Evolutionary conservation across 2,329 filamentous ascomycete genomes (phyloP).

Genomic region (Trichoderma sp.): DNA sequence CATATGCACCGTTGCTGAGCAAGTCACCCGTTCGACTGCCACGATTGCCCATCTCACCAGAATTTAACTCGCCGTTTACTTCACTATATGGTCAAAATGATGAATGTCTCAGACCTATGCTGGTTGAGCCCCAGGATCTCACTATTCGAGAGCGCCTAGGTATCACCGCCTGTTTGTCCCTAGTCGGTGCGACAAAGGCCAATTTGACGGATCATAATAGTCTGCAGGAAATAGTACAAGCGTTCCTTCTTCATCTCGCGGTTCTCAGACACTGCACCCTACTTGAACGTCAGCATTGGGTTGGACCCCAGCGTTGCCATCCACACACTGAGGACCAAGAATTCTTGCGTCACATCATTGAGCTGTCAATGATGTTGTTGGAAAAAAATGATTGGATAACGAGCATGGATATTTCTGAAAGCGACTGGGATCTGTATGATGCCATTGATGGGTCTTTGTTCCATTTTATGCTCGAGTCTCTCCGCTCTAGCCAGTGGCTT

Average conservation of each 20-base stretch:
- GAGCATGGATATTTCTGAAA: neutral
- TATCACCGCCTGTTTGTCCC: constrained; percentile 1
- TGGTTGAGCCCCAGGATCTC: neutral
- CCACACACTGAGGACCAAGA: neutral
- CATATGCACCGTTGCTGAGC: constrained; percentile 18
- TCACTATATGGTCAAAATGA: neutral
- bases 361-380: neutral
- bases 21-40: neutral
- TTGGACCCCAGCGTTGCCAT: neutral
- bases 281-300: constrained; percentile 21
- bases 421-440: constrained; percentile 18
- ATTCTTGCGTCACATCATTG: neutral
- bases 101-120: neutral
- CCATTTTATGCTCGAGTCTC: neutral
- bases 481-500: neutral
- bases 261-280: constrained; percentile 17
- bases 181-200: neutral
- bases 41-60: neutral
- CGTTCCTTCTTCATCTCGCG: constrained; percentile 20
- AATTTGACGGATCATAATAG: neutral
- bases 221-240: neutral
- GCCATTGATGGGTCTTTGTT: constrained; percentile 17
- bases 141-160: constrained; percentile 12
- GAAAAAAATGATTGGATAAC: neutral
- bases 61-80: neutral